phyloP scores from a whole-genome alignment of 192 early-diverging fungal species.

The Diversispora eburnea region DNA sequence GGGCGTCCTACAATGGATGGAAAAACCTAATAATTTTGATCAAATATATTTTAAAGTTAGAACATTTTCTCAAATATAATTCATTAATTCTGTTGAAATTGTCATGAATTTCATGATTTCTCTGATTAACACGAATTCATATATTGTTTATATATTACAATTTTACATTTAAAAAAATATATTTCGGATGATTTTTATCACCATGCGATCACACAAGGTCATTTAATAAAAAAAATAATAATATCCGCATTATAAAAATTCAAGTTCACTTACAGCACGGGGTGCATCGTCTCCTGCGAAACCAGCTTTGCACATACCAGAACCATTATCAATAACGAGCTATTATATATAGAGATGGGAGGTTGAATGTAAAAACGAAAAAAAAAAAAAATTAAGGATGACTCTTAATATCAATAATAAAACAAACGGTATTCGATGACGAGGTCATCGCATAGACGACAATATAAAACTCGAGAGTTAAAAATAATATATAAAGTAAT shows the following conservation, averaged over 20 bases:
- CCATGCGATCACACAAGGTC: no score
- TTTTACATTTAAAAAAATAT: no score
- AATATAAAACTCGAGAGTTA: conserved; percentile 5
- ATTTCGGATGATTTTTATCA: no score
- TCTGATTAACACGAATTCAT: no score
- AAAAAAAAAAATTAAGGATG: conserved; percentile 16
- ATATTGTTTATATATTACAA: no score
- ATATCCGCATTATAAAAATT: not conserved
- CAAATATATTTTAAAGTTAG: not conserved
- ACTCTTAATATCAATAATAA: not conserved
- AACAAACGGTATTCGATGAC: not conserved
- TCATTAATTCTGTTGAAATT: no score
- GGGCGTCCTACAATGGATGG: conserved; percentile 84
- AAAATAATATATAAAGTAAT: not conserved
- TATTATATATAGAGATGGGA: conserved; percentile 28
- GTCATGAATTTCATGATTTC: no score
- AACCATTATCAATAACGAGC: conserved; percentile 90
- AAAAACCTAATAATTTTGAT: conserved; percentile 36
- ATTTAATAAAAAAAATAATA: not conserved
- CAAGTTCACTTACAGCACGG: conserved; percentile 61
- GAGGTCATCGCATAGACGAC: not conserved
- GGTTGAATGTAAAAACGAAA: conserved; percentile 6
- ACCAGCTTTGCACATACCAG: conserved; percentile 94
- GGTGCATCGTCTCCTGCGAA: conserved; percentile 91
- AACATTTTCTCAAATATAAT: no score